These are phyloP conservation scores for Babesia ovata DNA, from an alignment of 169 alveolate genomes.

Conservation along the genomic window DNA sequence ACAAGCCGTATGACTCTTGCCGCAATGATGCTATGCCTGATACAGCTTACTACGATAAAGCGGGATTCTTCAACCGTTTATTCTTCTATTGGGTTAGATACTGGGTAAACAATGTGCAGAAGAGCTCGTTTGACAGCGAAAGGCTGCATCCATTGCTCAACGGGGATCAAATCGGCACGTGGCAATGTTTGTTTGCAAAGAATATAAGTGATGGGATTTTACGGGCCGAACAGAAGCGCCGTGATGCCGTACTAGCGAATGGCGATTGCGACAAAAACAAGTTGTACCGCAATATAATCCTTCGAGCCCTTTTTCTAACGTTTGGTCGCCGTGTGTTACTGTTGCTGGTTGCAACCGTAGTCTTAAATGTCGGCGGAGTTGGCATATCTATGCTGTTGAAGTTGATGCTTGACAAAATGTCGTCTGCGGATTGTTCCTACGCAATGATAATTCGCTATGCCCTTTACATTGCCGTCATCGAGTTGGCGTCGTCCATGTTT, in stretches of 20 bases:
- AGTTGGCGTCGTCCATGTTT: slow-evolving; percentile 20
- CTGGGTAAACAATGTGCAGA: slow-evolving; percentile 18
- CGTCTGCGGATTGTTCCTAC: neutral
- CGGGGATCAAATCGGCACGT: slow-evolving; percentile 27
- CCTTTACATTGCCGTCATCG: slow-evolving; percentile 9
- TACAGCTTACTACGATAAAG: slow-evolving; percentile 1
- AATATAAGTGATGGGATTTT: slow-evolving; percentile 55
- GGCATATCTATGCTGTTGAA: slow-evolving; percentile 36
- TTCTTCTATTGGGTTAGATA: slow-evolving; percentile 15
- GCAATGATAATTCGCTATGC: neutral
- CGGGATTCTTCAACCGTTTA: neutral
- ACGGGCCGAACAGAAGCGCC: slow-evolving; percentile 9
- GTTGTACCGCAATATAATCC: slow-evolving; percentile 19
- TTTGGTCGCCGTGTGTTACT: slow-evolving; percentile 33
- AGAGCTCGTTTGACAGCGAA: neutral
- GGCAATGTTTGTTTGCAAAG: slow-evolving; percentile 57
- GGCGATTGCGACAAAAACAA: neutral
- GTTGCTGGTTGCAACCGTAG: slow-evolving; percentile 28
- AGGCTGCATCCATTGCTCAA: slow-evolving; percentile 36
- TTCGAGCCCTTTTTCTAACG: slow-evolving; percentile 40
- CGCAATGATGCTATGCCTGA: neutral
- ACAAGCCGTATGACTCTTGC: neutral
- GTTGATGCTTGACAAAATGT: neutral
- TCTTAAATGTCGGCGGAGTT: slow-evolving; percentile 18
- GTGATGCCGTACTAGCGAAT: neutral